Evolutionary conservation across 2,329 filamentous ascomycete species (phyloP), one percentile per base, ranked within the genome.

Genomic region (Aureobasidium lini): DNA sequence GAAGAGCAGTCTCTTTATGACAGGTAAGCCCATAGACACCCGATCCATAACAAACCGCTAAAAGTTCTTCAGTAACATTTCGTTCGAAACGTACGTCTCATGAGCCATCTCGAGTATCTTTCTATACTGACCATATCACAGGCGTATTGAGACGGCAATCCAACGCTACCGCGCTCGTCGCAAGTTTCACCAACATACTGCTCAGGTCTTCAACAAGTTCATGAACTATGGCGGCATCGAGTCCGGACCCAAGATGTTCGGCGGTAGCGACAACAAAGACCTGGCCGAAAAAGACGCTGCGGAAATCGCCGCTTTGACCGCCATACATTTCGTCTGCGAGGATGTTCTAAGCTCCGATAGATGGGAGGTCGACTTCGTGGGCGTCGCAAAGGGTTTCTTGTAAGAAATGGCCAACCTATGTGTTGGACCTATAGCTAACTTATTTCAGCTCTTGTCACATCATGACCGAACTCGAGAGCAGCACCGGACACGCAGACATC

Each of bases 61-160:
- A 56, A 1, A 13, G 39, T 28, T 16, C 16, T 10, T 1, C 10
- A 59, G 57, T 13, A 40, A 59, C n/a, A 53, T 59, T 10, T 16
- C 39, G 1, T 59, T 59, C 32, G 47, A 44, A 32, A 52, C 57
- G 57, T 59, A 44, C 37, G 57, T 53, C 3, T 23, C 36, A 32
- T 23, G 11, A 28, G 9, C 11, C 43, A 28, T 1, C 43, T 28
- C 11, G 15, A 23, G 15, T 4, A 6, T 4, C 3, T 5, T 8
- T 11, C 4, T 13, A 46, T 9, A 39, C 48, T 59, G 32, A 59
- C 23, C 16, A 9, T 75, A 78, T 59, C 64, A 54, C 61, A 88
- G 87, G 59, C 90, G 94, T 48, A 90, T 97, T 42, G 87, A 96
- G 68, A 82, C 86, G 29, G 94, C 90, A 48, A 88, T 97, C 58